These are phyloP conservation scores for Penicillium soppii DNA, from an alignment of 495 filamentous ascomycete genomes.

Conservation along the genomic window DNA sequence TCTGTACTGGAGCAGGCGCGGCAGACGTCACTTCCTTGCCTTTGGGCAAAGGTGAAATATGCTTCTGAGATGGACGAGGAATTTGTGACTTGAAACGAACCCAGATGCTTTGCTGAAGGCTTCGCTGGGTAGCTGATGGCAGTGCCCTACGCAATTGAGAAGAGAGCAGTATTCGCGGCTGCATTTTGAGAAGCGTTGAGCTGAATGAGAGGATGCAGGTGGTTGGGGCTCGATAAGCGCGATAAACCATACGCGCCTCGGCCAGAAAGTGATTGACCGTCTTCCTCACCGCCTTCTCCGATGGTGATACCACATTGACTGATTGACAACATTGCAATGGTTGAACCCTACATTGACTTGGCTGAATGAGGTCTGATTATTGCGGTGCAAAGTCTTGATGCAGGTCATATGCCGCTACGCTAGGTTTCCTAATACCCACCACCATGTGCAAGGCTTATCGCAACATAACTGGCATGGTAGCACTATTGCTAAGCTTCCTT, in stretches of 20 bases:
- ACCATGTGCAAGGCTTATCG: conserved; percentile 33
- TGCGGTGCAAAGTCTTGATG: background rate
- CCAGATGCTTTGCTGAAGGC: conserved; percentile 28
- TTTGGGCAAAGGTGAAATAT: conserved; percentile 19
- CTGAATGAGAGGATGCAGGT: too few relatives aligned
- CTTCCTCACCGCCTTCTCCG: too few relatives aligned
- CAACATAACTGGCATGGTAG: conserved; percentile 26
- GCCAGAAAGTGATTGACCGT: conserved; percentile 14
- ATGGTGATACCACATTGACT: too few relatives aligned
- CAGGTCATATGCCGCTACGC: conserved; percentile 16
- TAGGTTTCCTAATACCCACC: conserved; percentile 6
- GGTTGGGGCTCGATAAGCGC: too few relatives aligned
- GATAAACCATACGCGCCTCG: conserved; percentile 3
- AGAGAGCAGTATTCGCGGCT: conserved; percentile 30
- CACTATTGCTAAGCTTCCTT: conserved; percentile 29
- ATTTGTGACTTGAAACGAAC: conserved; percentile 33
- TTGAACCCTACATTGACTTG: too few relatives aligned
- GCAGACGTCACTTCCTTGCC: conserved; percentile 21
- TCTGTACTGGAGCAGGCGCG: conserved; percentile 4
- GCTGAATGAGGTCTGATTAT: background rate
- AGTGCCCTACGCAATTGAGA: conserved; percentile 34
- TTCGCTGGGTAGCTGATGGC: conserved; percentile 24
- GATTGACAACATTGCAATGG: too few relatives aligned
- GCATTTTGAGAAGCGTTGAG: conserved; percentile 17
- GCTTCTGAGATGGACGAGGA: conserved; percentile 24